Evolutionary conservation across 768 basidiomycete genomes (phyloP).

Genomic region (Termitomyces sp.): DNA sequence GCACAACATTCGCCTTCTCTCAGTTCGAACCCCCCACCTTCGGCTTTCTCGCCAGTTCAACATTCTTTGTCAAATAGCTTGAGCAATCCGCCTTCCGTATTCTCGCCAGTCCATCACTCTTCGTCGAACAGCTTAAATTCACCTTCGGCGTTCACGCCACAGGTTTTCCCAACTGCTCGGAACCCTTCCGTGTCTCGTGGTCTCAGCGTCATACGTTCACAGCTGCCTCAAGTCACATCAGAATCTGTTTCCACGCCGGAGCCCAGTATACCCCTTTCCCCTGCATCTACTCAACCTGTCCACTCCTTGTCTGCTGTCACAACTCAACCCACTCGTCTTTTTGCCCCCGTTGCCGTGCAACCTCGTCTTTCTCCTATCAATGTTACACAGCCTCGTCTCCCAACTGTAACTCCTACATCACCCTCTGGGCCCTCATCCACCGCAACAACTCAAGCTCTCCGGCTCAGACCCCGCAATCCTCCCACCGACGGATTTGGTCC

Average conservation of each 20-base stretch:
- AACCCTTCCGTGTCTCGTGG: constrained; percentile 13
- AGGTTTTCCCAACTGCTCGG: constrained; percentile 7
- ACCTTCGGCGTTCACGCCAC: constrained; percentile 10
- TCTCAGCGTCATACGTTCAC: constrained; percentile 2
- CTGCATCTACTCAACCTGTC: neutral
- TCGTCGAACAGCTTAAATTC: constrained; percentile 3
- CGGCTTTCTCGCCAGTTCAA: constrained; percentile 11
- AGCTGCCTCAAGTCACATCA: constrained; percentile 5
- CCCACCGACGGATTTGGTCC: neutral
- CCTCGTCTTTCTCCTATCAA: neutral
- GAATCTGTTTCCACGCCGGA: neutral
- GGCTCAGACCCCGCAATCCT: constrained; percentile 12
- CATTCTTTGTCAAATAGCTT: constrained; percentile 4
- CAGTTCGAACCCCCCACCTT: neutral
- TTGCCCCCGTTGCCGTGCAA: constrained; percentile 1
- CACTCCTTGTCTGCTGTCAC: neutral
- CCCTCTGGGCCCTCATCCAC: constrained; percentile 5
- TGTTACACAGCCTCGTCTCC: neutral
- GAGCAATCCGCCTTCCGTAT: neutral
- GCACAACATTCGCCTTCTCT: constrained; percentile 3
- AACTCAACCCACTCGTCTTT: constrained; percentile 2
- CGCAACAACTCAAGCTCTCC: neutral
- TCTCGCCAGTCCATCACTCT: constrained; percentile 11
- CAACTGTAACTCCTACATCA: constrained; percentile 10
- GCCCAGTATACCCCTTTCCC: neutral